Evolutionary conservation across 2,329 filamentous ascomycete species (phyloP), one percentile per base, ranked within the genome.

Genomic region (Penicillium sp.): DNA sequence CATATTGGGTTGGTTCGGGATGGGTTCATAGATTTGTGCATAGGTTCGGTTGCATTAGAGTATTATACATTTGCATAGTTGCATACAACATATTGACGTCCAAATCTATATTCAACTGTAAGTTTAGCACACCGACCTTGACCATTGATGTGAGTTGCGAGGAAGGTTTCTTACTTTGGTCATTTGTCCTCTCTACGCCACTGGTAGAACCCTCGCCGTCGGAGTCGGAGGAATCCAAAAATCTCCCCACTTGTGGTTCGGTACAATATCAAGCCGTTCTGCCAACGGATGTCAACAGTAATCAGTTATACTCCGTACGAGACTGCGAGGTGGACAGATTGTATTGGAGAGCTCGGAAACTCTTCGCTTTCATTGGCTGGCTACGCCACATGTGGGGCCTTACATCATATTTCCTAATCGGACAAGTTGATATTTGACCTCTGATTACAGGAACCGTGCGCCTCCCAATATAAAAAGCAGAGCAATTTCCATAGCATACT

Each of bases 1-100:
- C 52, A 59, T 62, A 60, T 50, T 43, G 32, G 52, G 39, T 50
- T 35, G 38, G 43, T 31, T 48, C 11, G 32, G 32, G 3, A 10
- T 34, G 46, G 34, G 46, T 26, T 14, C 3, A 18, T 46, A 16
- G 43, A 22, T 26, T 38, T 48, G 24, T n/a, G 18, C 7, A 40
- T 29, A 7, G 18, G 29, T 9, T 42, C 10, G 5, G 18, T 42
- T 42, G 29, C 5, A 32, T 13, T 20, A n/a, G 14, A 10, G 14
- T 22, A 14, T 11, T 24, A 24, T 13, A 40, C 39, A 51, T 44
- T 18, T 37, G n/a, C 31, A 37, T 29, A 29, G 10, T 35, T 45
- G 22, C 50, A 45, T 22, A 10, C 11, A 31, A 16, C 8, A 31
- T 31, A 31, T 44, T 43, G 8, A 9, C 20, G 8, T 24, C 24